Percentiles rank a stretch among this genome's conserved stretches.
Conservation (phyloP, 2,329 filamentous ascomycete species). For the Botrytis elliptica region DNA sequence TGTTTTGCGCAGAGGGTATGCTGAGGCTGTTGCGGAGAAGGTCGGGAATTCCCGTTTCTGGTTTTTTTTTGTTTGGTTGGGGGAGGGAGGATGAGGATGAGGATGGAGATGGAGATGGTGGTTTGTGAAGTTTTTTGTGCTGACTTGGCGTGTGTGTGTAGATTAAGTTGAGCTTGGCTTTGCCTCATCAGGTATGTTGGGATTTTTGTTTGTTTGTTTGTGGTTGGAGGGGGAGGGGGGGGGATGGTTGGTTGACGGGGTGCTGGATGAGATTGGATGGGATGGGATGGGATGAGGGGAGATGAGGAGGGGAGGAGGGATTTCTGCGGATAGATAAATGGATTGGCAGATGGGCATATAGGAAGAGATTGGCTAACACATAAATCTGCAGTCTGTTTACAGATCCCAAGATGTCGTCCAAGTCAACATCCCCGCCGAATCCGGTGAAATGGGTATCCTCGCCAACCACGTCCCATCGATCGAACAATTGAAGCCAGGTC, state of each 20-base stretch:
- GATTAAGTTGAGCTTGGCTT: slow-evolving; percentile 97
- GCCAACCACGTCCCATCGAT: slow-evolving; percentile 98
- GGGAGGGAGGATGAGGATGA: not conserved
- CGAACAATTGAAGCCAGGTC: slow-evolving; percentile 96
- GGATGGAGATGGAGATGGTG: too few species aligned
- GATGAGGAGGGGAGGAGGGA: not conserved
- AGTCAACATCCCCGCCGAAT: slow-evolving; percentile 98
- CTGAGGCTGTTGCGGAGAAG: slow-evolving; percentile 83
- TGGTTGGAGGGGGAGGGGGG: not conserved
- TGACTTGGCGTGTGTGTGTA: slow-evolving; percentile 39
- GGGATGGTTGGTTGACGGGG: not conserved
- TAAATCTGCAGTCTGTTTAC: slow-evolving; percentile 63
- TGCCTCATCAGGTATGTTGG: slow-evolving; percentile 91
- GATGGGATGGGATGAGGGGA: not conserved
- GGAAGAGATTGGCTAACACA: slow-evolving; percentile 30
- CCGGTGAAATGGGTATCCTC: slow-evolving; percentile 98
- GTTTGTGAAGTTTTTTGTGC: slow-evolving; percentile 14
- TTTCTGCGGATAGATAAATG: not conserved
- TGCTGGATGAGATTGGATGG: not conserved
- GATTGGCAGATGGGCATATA: not conserved
- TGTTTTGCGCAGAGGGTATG: slow-evolving; percentile 86
- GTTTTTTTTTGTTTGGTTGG: not conserved
- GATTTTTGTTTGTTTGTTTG: slow-evolving; percentile 19
- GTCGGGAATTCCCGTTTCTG: slow-evolving; percentile 43
- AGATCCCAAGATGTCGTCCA: slow-evolving; percentile 74